A percentile compares a stretch with the other conserved stretches of the same genome.
Conservation (phyloP, 768 basidiomycete genomes). For the Butyriboletus loyo region DNA sequence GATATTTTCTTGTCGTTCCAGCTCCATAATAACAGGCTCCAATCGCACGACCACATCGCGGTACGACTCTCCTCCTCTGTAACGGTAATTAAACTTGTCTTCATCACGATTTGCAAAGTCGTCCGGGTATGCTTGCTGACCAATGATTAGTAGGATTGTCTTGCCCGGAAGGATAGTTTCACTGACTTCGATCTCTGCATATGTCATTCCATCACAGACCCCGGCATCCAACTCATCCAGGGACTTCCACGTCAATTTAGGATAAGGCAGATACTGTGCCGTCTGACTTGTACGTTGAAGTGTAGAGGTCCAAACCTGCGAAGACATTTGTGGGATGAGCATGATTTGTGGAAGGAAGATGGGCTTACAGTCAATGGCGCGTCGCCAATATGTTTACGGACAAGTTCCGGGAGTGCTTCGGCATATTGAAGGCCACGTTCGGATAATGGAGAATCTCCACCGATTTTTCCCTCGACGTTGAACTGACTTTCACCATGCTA, state of each 20-base stretch:
- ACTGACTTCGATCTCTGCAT: conserved; percentile 92
- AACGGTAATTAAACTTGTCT: conserved; percentile 99
- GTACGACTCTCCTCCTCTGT: conserved; percentile 96
- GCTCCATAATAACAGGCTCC: conserved; percentile 98
- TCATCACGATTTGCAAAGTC: conserved; percentile 98
- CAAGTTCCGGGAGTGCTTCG: conserved; percentile 76
- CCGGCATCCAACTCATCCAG: conserved; percentile 98
- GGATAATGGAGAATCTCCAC: conserved; percentile 92
- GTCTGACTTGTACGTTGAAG: conserved; percentile 91
- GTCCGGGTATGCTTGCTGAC: conserved; percentile 89
- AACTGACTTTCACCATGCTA: conserved; percentile 98
- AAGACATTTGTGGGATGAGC: background rate
- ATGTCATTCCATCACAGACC: conserved; percentile 99
- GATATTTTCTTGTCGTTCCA: conserved; percentile 97
- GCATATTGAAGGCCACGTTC: conserved; percentile 84
- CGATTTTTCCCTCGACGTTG: conserved; percentile 95
- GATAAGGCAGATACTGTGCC: conserved; percentile 73
- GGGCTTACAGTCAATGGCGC: conserved; percentile 72
- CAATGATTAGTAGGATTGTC: background rate
- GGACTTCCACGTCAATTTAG: conserved; percentile 97
- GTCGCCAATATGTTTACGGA: conserved; percentile 89
- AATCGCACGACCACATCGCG: conserved; percentile 93
- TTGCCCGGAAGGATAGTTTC: background rate
- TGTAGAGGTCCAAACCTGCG: conserved; percentile 99
- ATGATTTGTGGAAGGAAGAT: conserved; percentile 4